A percentile compares a stretch with the other conserved stretches of the same genome.
These are phyloP conservation scores for Xylariaceae sp. DNA, from an alignment of 2,329 filamentous ascomycete species.

Conservation along the genomic window DNA sequence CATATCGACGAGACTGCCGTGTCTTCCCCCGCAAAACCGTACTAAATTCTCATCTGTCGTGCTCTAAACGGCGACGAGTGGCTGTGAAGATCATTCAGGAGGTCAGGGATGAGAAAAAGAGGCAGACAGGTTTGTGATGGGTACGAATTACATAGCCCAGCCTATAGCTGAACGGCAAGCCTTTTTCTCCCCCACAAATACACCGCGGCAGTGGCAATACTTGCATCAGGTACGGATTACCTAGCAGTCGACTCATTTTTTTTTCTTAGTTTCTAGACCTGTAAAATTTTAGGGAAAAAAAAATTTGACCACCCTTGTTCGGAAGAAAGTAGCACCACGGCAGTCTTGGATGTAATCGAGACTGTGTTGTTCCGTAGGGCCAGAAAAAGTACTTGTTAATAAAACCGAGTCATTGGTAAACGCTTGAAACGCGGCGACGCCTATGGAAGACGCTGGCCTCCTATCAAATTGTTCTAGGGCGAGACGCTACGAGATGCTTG, in stretches of 20 bases:
- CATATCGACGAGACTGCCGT: constrained; percentile 4
- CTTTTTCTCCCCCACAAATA: constrained; percentile 13
- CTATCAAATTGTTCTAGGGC: constrained; percentile 18
- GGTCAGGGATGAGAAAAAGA: constrained; percentile 21
- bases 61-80: constrained; percentile 9
- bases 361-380: neutral
- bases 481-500: no score
- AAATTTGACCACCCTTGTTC: constrained; percentile 4
- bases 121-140: neutral
- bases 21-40: constrained; percentile 6
- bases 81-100: constrained; percentile 24
- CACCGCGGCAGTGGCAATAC: neutral
- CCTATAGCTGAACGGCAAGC: neutral
- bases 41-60: neutral
- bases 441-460: constrained; percentile 12
- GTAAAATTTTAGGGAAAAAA: neutral
- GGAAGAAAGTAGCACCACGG: constrained; percentile 2
- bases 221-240: neutral
- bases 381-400: constrained; percentile 1
- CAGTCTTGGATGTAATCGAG: constrained; percentile 9
- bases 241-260: neutral
- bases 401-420: constrained; percentile 16
- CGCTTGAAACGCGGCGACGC: constrained; percentile 27
- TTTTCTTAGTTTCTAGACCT: neutral
- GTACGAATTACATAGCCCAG: neutral